These are phyloP conservation scores for Coprinopsis cinerea DNA, from an alignment of 768 basidiomycete genomes.

Conservation along the genomic window DNA sequence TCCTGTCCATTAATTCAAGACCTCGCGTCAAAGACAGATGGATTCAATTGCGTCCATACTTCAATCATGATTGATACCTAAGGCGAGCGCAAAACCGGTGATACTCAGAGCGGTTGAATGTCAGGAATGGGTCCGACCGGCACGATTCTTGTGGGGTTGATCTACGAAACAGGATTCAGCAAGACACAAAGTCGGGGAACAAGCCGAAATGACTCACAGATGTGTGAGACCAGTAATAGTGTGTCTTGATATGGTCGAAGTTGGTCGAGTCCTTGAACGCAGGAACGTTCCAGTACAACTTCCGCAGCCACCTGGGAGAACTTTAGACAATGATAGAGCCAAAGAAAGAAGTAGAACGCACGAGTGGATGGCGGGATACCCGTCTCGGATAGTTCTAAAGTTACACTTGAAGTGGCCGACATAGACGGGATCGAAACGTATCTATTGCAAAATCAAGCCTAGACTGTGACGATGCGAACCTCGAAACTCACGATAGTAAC, in stretches of 20 bases:
- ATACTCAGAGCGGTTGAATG: slow-evolving; percentile 51
- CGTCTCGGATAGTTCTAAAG: slow-evolving; percentile 74
- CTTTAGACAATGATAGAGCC: not conserved
- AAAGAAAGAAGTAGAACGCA: slow-evolving; percentile 20
- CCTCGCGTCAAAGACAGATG: too few relatives aligned
- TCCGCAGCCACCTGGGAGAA: slow-evolving; percentile 62
- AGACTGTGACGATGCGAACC: not conserved
- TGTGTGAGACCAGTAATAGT: slow-evolving; percentile 59
- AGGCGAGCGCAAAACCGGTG: not conserved
- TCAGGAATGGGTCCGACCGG: slow-evolving; percentile 68
- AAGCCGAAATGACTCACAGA: not conserved
- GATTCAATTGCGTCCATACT: not conserved
- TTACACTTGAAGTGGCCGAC: slow-evolving; percentile 94
- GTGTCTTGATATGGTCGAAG: slow-evolving; percentile 83
- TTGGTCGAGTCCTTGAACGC: slow-evolving; percentile 86
- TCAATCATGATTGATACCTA: not conserved
- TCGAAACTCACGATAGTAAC: slow-evolving; percentile 80
- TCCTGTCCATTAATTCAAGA: too few relatives aligned
- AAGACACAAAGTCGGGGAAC: not conserved
- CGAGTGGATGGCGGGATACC: slow-evolving; percentile 80
- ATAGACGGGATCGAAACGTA: slow-evolving; percentile 90
- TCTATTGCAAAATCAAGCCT: slow-evolving; percentile 28
- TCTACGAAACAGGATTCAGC: slow-evolving; percentile 30
- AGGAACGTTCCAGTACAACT: slow-evolving; percentile 85
- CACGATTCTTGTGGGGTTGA: slow-evolving; percentile 76